A percentile compares a stretch with the other conserved stretches of the same genome.
These are phyloP conservation scores for Coleophoma eucalyptorum DNA, from an alignment of 2,329 filamentous ascomycete species.

Conservation along the genomic window DNA sequence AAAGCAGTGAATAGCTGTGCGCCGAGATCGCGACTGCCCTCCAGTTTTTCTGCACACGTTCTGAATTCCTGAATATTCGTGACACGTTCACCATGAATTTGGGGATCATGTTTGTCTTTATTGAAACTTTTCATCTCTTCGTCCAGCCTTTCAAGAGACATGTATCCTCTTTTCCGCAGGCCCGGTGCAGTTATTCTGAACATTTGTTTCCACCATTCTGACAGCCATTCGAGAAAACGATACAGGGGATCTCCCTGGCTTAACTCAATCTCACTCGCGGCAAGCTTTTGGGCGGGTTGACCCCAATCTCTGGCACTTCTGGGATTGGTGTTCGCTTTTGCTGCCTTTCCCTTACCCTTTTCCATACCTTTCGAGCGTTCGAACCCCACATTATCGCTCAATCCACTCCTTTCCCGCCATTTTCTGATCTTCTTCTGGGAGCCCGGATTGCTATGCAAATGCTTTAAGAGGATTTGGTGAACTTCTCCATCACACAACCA, in stretches of 20 bases:
- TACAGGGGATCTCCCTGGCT: constrained; percentile 81
- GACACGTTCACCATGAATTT: constrained; percentile 74
- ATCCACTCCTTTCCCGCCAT: constrained; percentile 66
- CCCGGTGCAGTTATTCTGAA: constrained; percentile 77
- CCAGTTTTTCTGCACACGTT: constrained; percentile 61
- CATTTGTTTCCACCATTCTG: constrained; percentile 82
- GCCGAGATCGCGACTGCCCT: constrained; percentile 83
- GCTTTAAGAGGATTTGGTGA: constrained; percentile 72
- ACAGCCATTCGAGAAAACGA: constrained; percentile 69
- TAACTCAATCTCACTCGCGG: constrained; percentile 69
- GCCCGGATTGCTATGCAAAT: constrained; percentile 56
- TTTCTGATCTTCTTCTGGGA: constrained; percentile 61
- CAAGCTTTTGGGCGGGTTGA: constrained; percentile 61
- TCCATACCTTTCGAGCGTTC: constrained; percentile 28
- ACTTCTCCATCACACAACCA: constrained; percentile 78
- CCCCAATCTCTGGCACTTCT: constrained; percentile 66
- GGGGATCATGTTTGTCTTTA: constrained; percentile 55
- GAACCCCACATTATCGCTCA: constrained; percentile 41
- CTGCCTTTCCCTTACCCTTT: constrained; percentile 29
- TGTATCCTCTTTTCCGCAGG: constrained; percentile 85
- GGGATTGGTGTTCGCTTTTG: constrained; percentile 30
- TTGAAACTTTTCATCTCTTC: constrained; percentile 69
- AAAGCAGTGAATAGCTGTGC: constrained; percentile 88
- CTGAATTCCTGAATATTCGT: constrained; percentile 64
- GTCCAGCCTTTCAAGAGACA: constrained; percentile 70